These are phyloP conservation scores for Laetiporus sulphureus DNA, from an alignment of 1,284 basidiomycete genomes.

Conservation along the genomic window DNA sequence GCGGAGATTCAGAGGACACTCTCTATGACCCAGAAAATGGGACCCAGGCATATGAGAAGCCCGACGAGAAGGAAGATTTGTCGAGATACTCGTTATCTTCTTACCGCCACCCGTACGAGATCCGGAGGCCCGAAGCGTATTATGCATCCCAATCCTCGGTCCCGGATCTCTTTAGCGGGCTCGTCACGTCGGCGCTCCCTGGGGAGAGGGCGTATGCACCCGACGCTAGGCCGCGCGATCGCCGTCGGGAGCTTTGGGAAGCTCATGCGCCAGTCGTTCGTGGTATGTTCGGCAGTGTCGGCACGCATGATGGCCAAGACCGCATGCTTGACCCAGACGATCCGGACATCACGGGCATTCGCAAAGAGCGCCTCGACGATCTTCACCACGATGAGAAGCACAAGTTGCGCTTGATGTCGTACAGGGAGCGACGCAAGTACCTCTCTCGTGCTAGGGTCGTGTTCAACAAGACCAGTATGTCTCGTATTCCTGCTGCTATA, in stretches of 20 bases:
- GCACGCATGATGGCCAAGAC: slow-evolving; percentile 2
- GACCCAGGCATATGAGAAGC: neutral
- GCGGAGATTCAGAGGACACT: neutral
- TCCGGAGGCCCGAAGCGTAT: slow-evolving; percentile 36
- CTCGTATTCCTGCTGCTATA: neutral
- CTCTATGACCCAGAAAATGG: neutral
- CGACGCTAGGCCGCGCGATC: neutral
- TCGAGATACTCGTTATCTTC: slow-evolving; percentile 43
- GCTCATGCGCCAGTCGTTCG: neutral
- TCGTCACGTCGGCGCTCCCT: neutral
- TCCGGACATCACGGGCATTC: slow-evolving; percentile 23
- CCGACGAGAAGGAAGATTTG: neutral
- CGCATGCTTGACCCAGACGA: slow-evolving; percentile 27
- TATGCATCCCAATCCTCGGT: neutral
- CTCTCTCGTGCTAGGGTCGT: slow-evolving; percentile 56
- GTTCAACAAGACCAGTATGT: slow-evolving; percentile 61
- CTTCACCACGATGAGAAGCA: slow-evolving; percentile 53
- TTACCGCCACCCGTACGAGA: slow-evolving; percentile 55
- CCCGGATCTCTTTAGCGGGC: neutral
- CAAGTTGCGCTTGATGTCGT: slow-evolving; percentile 54
- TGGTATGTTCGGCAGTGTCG: slow-evolving; percentile 9
- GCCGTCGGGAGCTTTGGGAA: neutral
- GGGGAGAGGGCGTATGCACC: neutral
- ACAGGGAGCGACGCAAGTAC: slow-evolving; percentile 56
- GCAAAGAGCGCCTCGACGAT: slow-evolving; percentile 41